These are phyloP conservation scores for Nematocida displodere DNA, from an alignment of 371 early-diverging fungal species.

Conservation along the genomic window DNA sequence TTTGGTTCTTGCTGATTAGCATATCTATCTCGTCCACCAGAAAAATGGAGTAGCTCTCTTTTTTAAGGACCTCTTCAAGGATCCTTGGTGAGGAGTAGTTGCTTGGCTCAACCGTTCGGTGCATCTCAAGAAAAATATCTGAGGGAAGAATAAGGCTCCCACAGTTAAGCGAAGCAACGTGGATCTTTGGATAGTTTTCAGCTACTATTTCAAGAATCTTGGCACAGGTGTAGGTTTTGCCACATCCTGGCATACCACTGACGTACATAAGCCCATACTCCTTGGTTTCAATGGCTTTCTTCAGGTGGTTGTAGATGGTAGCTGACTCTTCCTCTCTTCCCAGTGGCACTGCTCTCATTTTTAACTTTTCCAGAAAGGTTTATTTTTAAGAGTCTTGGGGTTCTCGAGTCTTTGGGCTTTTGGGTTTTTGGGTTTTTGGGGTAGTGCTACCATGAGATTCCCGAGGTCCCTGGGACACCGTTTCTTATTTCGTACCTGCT, in stretches of 20 bases:
- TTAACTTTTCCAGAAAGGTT: not conserved
- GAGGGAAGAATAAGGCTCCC: constrained; percentile 23
- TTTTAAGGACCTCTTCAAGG: constrained; percentile 36
- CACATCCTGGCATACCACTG: constrained; percentile 65
- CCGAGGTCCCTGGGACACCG: no score
- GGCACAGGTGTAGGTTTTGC: constrained; percentile 62
- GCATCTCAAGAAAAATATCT: constrained; percentile 52
- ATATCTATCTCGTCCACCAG: constrained; percentile 93
- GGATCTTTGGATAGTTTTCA: constrained; percentile 41
- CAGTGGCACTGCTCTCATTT: constrained; percentile 41
- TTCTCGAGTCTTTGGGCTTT: not conserved
- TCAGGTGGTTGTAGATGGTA: constrained; percentile 44
- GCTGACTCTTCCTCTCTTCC: constrained; percentile 62
- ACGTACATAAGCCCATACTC: constrained; percentile 57
- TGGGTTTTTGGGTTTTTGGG: not conserved
- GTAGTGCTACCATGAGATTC: no score
- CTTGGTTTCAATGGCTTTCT: constrained; percentile 50
- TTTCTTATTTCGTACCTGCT: not conserved
- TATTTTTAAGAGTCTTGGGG: not conserved
- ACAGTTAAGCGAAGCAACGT: constrained; percentile 44
- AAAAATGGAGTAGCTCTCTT: constrained; percentile 65
- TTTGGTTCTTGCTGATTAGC: constrained; percentile 79
- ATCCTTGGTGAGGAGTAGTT: not conserved
- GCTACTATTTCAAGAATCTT: constrained; percentile 41
- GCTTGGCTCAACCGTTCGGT: not conserved